Percentiles rank a stretch among this genome's conserved stretches.
phyloP scores from a whole-genome alignment of 495 filamentous ascomycete genomes.

The Lasiosphaeria miniovina region DNA sequence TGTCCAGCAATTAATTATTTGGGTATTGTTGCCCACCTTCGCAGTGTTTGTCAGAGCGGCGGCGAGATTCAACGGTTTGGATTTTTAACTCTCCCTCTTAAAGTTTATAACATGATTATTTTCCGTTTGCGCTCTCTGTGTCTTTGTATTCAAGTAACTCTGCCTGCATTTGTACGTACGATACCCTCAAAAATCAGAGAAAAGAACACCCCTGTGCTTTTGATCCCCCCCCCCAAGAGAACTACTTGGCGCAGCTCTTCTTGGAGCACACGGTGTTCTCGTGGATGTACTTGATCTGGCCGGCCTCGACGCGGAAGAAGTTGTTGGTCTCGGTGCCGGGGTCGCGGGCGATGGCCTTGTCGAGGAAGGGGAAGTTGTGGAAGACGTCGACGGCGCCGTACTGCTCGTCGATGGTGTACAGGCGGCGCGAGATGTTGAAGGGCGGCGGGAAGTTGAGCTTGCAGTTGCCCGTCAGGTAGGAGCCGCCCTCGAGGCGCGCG shows the following conservation, averaged over 20 bases:
- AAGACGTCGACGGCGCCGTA: constrained; percentile 43
- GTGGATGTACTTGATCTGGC: constrained; percentile 39
- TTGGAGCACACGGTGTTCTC: constrained; percentile 35
- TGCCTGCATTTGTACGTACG: no score
- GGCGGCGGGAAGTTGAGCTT: constrained; percentile 34
- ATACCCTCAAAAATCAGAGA: no score
- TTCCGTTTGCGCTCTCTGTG: no score
- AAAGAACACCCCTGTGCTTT: no score
- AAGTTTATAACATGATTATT: no score
- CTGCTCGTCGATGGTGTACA: constrained; percentile 46
- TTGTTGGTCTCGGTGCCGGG: constrained; percentile 35
- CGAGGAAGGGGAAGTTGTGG: constrained; percentile 42
- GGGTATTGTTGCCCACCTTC: no score
- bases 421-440: constrained; percentile 33
- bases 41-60: no score
- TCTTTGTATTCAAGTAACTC: no score
- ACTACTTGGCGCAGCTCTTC: constrained; percentile 32
- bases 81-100: no score
- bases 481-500: constrained; percentile 43
- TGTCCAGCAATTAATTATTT: no score
- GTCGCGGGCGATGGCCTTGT: constrained; percentile 31
- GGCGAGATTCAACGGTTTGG: no score
- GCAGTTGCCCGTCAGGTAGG: constrained; percentile 30
- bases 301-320: constrained; percentile 35
- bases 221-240: not conserved